Conservation (phyloP, 225 moss, liverwort and hornwort species). For the Thuidium tamariscinum region DNA sequence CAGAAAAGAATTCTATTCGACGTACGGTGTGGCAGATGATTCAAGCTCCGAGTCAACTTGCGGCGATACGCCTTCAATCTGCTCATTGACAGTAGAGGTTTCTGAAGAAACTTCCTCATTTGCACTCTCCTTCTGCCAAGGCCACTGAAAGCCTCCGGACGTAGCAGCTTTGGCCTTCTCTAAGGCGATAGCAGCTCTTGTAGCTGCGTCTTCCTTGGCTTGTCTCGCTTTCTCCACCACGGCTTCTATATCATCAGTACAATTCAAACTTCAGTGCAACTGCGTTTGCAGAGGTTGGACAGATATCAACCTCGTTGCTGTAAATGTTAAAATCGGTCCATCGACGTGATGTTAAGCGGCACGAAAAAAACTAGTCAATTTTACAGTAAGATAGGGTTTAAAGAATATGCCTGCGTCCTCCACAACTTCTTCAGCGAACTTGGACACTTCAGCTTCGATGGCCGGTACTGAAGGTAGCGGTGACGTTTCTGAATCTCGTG, state of each 20-base stretch:
- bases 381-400: background rate
- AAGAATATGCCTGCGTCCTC: background rate
- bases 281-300: background rate
- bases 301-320: background rate
- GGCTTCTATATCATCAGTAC: background rate
- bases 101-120: background rate
- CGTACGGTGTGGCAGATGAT: background rate
- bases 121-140: background rate
- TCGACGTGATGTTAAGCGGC: background rate
- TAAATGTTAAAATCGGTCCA: background rate
- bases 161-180: background rate
- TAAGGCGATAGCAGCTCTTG: slow-evolving; percentile 3
- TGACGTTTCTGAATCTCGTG: background rate
- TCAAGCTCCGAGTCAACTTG: background rate
- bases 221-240: background rate
- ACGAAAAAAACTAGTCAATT: background rate
- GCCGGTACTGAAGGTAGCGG: background rate
- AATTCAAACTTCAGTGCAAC: background rate
- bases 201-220: background rate
- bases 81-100: background rate
- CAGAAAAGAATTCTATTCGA: background rate
- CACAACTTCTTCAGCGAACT: background rate
- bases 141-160: background rate
- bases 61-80: background rate
- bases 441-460: background rate